A percentile compares a stretch with the other conserved stretches of the same genome.
These are phyloP conservation scores for Pleodorina starrii DNA, from an alignment of 139 green algal species.

Conservation along the genomic window DNA sequence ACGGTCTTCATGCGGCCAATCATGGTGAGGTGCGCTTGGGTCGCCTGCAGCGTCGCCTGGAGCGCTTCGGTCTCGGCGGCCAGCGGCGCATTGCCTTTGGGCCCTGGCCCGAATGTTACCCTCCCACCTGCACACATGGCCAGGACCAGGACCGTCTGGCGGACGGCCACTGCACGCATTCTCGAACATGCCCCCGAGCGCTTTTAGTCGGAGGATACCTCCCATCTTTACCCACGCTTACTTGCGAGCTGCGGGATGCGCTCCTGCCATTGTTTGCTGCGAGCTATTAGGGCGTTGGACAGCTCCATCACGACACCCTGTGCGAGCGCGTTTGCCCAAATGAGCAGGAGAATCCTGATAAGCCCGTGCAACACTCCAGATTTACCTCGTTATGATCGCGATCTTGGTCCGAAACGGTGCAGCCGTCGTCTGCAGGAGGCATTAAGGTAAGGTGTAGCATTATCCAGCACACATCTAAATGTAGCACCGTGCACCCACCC, in stretches of 20 bases:
- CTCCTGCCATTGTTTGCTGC: constrained; percentile 15
- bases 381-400: not conserved
- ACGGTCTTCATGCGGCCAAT: not conserved
- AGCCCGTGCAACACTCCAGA: not conserved
- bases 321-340: not conserved
- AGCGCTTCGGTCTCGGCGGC: not conserved
- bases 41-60: not conserved
- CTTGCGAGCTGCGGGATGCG: not conserved
- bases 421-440: not conserved
- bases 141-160: too few species aligned
- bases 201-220: too few species aligned
- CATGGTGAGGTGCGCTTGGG: not conserved
- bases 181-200: too few species aligned
- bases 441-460: not conserved
- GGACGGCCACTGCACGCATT: too few species aligned
- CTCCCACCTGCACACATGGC: not conserved
- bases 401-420: constrained; percentile 37
- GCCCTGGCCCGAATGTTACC: not conserved
- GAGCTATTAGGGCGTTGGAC: not conserved
- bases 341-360: not conserved
- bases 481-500: not conserved
- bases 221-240: too few species aligned
- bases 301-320: constrained; percentile 3
- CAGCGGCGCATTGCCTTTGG: not conserved
- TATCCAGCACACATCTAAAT: not conserved